Conservation (phyloP, 345 rosid species). For the Abelmoschus esculentus region DNA sequence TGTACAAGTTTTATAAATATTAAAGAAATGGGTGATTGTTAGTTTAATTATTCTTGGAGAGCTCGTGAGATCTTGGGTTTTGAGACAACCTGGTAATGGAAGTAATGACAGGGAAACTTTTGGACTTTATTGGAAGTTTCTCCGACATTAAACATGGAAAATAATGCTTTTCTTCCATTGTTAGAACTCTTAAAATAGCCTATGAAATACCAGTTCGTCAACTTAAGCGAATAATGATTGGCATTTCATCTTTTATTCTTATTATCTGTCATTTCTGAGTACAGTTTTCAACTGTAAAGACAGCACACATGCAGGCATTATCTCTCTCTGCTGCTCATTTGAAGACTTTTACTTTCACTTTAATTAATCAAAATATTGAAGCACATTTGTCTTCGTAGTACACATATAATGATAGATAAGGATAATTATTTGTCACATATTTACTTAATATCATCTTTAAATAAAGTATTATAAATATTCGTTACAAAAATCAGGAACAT, state of each 20-base stretch:
- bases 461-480: too few relatives aligned
- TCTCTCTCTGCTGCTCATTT: neutral
- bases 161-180: conserved; percentile 44
- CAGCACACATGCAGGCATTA: neutral
- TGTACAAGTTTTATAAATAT: conserved; percentile 24
- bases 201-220: conserved; percentile 1
- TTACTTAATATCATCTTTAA: too few relatives aligned
- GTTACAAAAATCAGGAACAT: too few relatives aligned
- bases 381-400: too few relatives aligned
- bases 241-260: conserved; percentile 1
- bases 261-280: conserved; percentile 7
- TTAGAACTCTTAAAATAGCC: neutral
- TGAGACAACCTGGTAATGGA: conserved; percentile 43
- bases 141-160: conserved; percentile 61
- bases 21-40: conserved; percentile 9
- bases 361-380: too few relatives aligned
- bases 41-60: conserved; percentile 27
- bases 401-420: too few relatives aligned
- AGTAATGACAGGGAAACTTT: conserved; percentile 32
- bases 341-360: neutral
- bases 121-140: conserved; percentile 50
- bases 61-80: conserved; percentile 47
- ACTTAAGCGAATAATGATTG: conserved; percentile 3
- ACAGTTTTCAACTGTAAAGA: neutral
- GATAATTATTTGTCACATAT: too few relatives aligned